phyloP scores from a whole-genome alignment of 345 rosid species.

The Mangifera indica region DNA sequence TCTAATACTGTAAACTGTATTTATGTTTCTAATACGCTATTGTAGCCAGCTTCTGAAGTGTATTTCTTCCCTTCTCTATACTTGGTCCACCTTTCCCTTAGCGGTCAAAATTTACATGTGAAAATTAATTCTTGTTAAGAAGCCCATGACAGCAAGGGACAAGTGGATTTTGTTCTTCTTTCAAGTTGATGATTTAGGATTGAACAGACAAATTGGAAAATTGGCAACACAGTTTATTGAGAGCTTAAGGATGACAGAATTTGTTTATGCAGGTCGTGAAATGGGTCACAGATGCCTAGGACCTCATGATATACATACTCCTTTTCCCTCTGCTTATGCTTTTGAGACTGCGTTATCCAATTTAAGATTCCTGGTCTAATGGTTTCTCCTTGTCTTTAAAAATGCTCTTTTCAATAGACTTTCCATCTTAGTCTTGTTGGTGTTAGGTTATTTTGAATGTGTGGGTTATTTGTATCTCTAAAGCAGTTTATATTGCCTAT shows the following conservation, averaged over 20 bases:
- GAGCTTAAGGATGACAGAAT: background rate
- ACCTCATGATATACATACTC: background rate
- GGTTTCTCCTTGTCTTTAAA: background rate
- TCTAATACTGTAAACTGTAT: background rate
- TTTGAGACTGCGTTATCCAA: slow-evolving; percentile 5
- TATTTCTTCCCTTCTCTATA: background rate
- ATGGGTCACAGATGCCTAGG: slow-evolving; percentile 1
- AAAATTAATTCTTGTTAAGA: background rate
- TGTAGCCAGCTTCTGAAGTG: background rate
- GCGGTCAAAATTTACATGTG: background rate
- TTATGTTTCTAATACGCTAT: background rate
- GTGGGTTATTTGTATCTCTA: background rate
- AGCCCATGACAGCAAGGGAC: background rate
- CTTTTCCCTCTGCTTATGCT: background rate
- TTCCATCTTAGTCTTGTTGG: background rate
- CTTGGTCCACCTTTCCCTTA: background rate
- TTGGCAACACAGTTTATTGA: background rate
- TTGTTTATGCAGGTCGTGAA: background rate
- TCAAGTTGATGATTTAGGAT: background rate
- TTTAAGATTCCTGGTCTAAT: background rate
- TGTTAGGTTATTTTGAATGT: background rate
- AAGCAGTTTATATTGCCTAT: background rate
- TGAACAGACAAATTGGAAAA: slow-evolving; percentile 1
- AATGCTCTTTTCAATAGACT: background rate
- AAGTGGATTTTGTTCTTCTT: background rate